Evolutionary conservation across 163 green algal species (phyloP).

Genomic region (Chlamydomonas reinhardtii): DNA sequence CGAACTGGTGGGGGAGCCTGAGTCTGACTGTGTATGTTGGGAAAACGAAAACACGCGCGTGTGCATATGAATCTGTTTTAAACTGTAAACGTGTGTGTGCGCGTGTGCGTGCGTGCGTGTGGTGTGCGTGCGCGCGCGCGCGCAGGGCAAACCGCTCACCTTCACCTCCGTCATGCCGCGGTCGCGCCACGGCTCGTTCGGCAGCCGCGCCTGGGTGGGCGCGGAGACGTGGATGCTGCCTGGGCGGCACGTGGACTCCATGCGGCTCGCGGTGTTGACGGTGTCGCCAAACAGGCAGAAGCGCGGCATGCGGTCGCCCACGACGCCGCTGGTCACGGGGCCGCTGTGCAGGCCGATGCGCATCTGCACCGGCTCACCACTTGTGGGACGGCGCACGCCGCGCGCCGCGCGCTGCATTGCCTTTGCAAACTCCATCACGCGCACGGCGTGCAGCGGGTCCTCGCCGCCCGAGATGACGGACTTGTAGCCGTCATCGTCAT

Average conservation of each 20-base stretch:
- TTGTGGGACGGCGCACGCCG: background rate
- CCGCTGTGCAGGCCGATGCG: slow-evolving; percentile 28
- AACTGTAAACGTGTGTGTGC: too few species aligned
- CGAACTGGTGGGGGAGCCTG: too few species aligned
- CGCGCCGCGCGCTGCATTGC: background rate
- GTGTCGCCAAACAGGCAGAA: slow-evolving; percentile 59
- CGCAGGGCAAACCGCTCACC: too few species aligned
- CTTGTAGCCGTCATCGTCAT: slow-evolving; percentile 36
- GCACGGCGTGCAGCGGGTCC: slow-evolving; percentile 5
- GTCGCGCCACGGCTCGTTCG: slow-evolving; percentile 40
- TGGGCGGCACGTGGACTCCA: slow-evolving; percentile 38
- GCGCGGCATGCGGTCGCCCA: slow-evolving; percentile 28
- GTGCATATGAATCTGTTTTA: too few species aligned
- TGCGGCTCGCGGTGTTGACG: slow-evolving; percentile 57
- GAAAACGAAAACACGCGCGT: too few species aligned
- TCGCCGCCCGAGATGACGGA: background rate
- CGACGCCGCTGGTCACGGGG: slow-evolving; percentile 30
- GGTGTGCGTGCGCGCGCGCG: too few species aligned
- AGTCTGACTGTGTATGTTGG: too few species aligned
- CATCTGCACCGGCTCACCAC: background rate
- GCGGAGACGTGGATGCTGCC: slow-evolving; percentile 56
- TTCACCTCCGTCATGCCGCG: slow-evolving; percentile 45
- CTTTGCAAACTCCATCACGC: background rate
- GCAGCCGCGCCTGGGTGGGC: slow-evolving; percentile 43
- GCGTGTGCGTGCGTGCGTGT: too few species aligned